Evolutionary conservation across 2,329 filamentous ascomycete genomes (phyloP), one percentile per base, ranked within the genome.

Genomic region (Colletotrichum zoysiae): DNA sequence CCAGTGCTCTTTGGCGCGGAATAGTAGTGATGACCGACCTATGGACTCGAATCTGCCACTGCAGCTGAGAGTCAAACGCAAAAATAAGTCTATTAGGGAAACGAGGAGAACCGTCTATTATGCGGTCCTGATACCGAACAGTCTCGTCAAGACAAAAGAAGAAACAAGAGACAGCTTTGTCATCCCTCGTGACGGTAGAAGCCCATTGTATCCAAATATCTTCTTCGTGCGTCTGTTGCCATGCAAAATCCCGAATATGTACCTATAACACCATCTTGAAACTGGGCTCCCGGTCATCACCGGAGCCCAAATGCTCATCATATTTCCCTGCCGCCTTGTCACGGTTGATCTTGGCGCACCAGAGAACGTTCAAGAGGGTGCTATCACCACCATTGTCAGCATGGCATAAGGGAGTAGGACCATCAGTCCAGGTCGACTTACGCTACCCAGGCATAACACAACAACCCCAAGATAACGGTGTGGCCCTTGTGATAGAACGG

Each of bases 361-460:
- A 90, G 0, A 90, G 76, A 2, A 92, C 86, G 74, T 92, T 92
- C 55, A 83, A 78, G 0, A 90, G 78, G 26, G 92, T 85, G 68
- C 89, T 91, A n/a, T 14, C 0, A 14, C 6, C 5, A 20, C 14
- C 12, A 3, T 8, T 5, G 44, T 76, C 55, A 44, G 51, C 18
- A 16, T 7, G 5, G 9, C 3, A 4, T 20, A 7, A 1, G 1
- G 2, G 42, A 40, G 2, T 8, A 3, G 20, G 26, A 55, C 16
- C 3, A 35, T 33, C 5, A 5, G 7, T 3, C 18, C 33, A 11
- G 23, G 14, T 14, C 2, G 9, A 86, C 89, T 84, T 80, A 91
- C 89, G 90, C 81, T 58, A 90, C 84, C 90, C 90, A 92, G 4
- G 88, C 87, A 75, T 85, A 88, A 50, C 88, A 87, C 55, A 93